A percentile compares a stretch with the other conserved stretches of the same genome.
Evolutionary conservation across 192 early-diverging fungal genomes (phyloP).

Genomic region (Coemansia sp.): DNA sequence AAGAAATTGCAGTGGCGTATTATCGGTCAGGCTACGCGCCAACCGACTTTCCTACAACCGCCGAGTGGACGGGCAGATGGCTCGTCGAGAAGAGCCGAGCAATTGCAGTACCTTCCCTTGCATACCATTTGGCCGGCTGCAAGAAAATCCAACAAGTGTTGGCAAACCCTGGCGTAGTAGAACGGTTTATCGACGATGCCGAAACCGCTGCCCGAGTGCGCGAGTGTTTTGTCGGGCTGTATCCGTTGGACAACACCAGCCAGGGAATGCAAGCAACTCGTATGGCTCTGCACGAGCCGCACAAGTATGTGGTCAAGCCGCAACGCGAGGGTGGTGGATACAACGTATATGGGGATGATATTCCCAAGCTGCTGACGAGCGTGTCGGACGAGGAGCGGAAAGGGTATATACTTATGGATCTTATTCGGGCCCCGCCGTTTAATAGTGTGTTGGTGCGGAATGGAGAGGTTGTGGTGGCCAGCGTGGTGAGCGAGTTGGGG

Average conservation of each 20-base stretch:
- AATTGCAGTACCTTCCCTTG: slow-evolving; percentile 85
- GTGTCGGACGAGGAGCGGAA: slow-evolving; percentile 67
- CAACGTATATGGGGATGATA: slow-evolving; percentile 89
- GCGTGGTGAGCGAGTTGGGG: slow-evolving; percentile 91
- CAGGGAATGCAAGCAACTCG: slow-evolving; percentile 69
- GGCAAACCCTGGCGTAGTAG: slow-evolving; percentile 74
- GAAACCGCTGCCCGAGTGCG: slow-evolving; percentile 58
- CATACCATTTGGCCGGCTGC: slow-evolving; percentile 91
- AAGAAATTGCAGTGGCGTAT: slow-evolving; percentile 86
- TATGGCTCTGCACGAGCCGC: slow-evolving; percentile 64
- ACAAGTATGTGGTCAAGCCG: slow-evolving; percentile 86
- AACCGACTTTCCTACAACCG: slow-evolving; percentile 75
- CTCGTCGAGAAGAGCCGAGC: slow-evolving; percentile 78
- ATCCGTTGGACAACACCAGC: slow-evolving; percentile 73
- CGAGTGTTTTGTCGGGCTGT: slow-evolving; percentile 84
- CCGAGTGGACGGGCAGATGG: slow-evolving; percentile 89
- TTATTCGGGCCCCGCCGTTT: slow-evolving; percentile 77
- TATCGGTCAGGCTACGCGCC: slow-evolving; percentile 91
- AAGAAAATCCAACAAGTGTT: slow-evolving; percentile 97
- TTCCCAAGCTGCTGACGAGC: slow-evolving; percentile 57
- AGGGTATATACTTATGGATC: slow-evolving; percentile 94
- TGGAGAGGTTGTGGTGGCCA: slow-evolving; percentile 66
- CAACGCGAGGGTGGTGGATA: slow-evolving; percentile 96
- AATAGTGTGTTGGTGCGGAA: slow-evolving; percentile 75
- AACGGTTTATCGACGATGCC: slow-evolving; percentile 60